Conservation (phyloP, 2,329 filamentous ascomycete genomes). For the Davidsoniella virescens region DNA sequence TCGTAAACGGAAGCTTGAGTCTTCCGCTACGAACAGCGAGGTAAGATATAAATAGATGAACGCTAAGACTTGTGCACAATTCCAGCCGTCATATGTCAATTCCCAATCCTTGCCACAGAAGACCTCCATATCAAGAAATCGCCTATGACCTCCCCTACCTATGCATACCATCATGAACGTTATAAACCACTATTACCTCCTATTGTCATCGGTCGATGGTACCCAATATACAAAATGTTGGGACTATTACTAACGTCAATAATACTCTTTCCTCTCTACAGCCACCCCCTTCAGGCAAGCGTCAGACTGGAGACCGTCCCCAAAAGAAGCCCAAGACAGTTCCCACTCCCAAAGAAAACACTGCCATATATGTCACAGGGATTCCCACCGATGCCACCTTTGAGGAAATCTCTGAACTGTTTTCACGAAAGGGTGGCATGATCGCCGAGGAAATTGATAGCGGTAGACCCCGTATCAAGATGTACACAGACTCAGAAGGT, state of each 20-base stretch:
- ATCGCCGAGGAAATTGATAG: constrained; percentile 90
- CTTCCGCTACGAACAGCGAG: constrained; percentile 23
- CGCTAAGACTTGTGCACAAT: too few species aligned
- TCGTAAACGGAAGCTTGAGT: constrained; percentile 28
- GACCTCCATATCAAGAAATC: too few species aligned
- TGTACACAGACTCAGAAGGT: constrained; percentile 70
- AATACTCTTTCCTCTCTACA: constrained; percentile 6
- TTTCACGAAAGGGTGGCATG: constrained; percentile 71
- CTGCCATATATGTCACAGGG: constrained; percentile 80
- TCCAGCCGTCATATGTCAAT: neutral
- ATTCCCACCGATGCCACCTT: constrained; percentile 65
- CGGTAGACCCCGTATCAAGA: constrained; percentile 74
- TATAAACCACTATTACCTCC: too few species aligned
- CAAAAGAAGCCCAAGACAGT: constrained; percentile 32
- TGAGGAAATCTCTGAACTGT: constrained; percentile 67
- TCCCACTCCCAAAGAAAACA: constrained; percentile 51
- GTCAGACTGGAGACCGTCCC: constrained; percentile 19
- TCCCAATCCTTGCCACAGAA: neutral
- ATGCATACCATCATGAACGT: too few species aligned
- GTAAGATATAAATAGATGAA: too few species aligned
- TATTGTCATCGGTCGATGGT: too few species aligned
- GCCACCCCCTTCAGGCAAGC: constrained; percentile 6
- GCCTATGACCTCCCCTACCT: too few species aligned
- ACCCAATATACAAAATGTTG: neutral
- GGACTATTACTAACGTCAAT: constrained; percentile 11